A percentile compares a stretch with the other conserved stretches of the same genome.
phyloP scores from a whole-genome alignment of 1,284 basidiomycete genomes.

The Cutaneotrichosporon sp. region DNA sequence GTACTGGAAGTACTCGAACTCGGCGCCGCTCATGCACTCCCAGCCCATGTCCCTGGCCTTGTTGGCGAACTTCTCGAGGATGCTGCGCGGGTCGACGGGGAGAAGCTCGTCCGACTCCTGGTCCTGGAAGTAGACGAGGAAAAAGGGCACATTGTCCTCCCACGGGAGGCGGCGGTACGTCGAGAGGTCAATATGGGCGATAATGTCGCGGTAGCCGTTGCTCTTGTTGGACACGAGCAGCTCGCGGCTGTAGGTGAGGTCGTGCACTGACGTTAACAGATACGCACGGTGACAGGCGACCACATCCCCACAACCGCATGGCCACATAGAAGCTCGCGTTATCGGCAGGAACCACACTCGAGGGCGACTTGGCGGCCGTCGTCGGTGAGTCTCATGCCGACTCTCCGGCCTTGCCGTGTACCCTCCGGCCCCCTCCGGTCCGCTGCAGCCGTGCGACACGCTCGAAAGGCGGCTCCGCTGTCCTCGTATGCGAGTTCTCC shows the following conservation, averaged over 20 bases:
- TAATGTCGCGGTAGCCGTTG: slow-evolving; percentile 88
- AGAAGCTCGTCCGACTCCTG: slow-evolving; percentile 76
- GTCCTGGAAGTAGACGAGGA: slow-evolving; percentile 85
- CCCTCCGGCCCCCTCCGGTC: too few relatives aligned
- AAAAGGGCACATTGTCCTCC: slow-evolving; percentile 91
- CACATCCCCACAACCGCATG: too few relatives aligned
- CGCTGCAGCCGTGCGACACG: too few relatives aligned
- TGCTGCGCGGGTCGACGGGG: slow-evolving; percentile 78
- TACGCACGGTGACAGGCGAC: slow-evolving; percentile 36
- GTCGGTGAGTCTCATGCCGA: too few relatives aligned
- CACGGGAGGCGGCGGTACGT: slow-evolving; percentile 86
- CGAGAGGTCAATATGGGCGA: slow-evolving; percentile 79
- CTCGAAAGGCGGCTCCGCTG: too few relatives aligned
- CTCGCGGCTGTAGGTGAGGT: slow-evolving; percentile 77
- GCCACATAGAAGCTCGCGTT: too few relatives aligned
- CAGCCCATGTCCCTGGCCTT: slow-evolving; percentile 57
- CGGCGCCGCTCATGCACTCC: slow-evolving; percentile 74
- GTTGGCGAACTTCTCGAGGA: slow-evolving; percentile 66
- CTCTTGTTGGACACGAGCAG: slow-evolving; percentile 83
- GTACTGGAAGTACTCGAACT: slow-evolving; percentile 98
- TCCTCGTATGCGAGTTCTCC: too few relatives aligned
- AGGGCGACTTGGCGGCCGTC: too few relatives aligned
- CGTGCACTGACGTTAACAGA: slow-evolving; percentile 60
- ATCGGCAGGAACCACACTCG: too few relatives aligned
- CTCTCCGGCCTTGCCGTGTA: too few relatives aligned